Evolutionary conservation across 768 basidiomycete species (phyloP).

Genomic region (Serendipita vermifera): DNA sequence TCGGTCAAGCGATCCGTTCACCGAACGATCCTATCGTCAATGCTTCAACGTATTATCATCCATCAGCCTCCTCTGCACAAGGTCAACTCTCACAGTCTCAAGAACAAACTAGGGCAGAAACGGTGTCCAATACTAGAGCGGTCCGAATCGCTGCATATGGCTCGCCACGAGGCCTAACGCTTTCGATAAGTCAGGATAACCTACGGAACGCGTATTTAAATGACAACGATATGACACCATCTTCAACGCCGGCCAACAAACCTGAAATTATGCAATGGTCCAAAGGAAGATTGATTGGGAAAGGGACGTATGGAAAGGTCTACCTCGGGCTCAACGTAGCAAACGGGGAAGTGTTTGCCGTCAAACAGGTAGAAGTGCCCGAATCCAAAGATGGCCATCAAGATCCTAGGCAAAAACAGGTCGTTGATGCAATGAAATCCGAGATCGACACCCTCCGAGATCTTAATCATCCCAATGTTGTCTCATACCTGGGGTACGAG

Average conservation of each 20-base stretch:
- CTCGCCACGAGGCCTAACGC: background rate
- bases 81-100: background rate
- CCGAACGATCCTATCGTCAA: background rate
- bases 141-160: slow-evolving; percentile 6
- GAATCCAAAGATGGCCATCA: slow-evolving; percentile 81
- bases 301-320: slow-evolving; percentile 92
- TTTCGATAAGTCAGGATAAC: background rate
- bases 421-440: slow-evolving; percentile 84
- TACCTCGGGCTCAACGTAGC: slow-evolving; percentile 93
- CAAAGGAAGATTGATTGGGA: slow-evolving; percentile 92
- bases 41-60: slow-evolving; percentile 1
- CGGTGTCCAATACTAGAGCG: background rate
- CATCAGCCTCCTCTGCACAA: background rate
- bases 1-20: background rate
- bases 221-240: background rate
- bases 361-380: slow-evolving; percentile 96
- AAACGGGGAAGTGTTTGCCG: slow-evolving; percentile 97
- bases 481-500: slow-evolving; percentile 92
- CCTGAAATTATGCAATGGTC: slow-evolving; percentile 60
- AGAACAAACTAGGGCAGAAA: background rate
- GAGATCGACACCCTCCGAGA: slow-evolving; percentile 96
- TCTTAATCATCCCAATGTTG: slow-evolving; percentile 92
- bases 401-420: slow-evolving; percentile 67
- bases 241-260: background rate
- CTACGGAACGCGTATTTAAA: background rate